Evolutionary conservation across 305 asterid genomes (phyloP), one percentile per base, ranked within the genome.

Genomic region (Fraxinus angustifolia): DNA sequence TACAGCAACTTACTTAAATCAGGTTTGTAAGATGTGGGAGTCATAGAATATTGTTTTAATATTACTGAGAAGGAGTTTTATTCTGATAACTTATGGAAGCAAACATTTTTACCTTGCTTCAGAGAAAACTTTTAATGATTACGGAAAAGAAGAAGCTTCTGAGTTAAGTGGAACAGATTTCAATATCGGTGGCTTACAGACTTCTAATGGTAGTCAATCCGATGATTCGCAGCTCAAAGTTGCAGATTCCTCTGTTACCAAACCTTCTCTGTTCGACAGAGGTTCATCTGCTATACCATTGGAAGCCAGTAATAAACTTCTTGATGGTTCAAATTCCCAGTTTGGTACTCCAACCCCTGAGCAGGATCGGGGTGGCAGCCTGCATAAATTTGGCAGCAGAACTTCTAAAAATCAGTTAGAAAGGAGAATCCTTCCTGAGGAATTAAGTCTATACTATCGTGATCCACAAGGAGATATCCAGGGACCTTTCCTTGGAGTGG

Each of bases 391-490:
- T 80, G 92, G 84, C 77, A 82, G 82, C 83, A 83, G 85, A 79
- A 76, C 81, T 65, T 77, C 74, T 81, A 90, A 85, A 72, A 84
- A 84, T 86, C 92, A 85, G 83, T 83, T 88, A 30, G 91, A 84
- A 81, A 90, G 86, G 84, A 87, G 87, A 77, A 82, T 85, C 48
- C 90, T 90, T 73, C 93, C 97, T 0, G 99, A 96, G 85, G 97
- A 94, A 87, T 81, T 94, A 85, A 94, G 98, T 88, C 87, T 96
- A 87, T 93, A 78, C 85, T 96, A 96, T 86, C 88, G 88, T 73
- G 99, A 96, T 85, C 99, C 99, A 45, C 99, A 96, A 86, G 99
- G 97, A 34, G 97, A 91, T 81, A 88, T 96, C 74, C 99, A 96
- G 86, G 99, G 99, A 45, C 99, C 99, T 80, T 96, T 96, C 89